Evolutionary conservation across 441 rosid species (phyloP).

Genomic region (Aleurites moluccanus): DNA sequence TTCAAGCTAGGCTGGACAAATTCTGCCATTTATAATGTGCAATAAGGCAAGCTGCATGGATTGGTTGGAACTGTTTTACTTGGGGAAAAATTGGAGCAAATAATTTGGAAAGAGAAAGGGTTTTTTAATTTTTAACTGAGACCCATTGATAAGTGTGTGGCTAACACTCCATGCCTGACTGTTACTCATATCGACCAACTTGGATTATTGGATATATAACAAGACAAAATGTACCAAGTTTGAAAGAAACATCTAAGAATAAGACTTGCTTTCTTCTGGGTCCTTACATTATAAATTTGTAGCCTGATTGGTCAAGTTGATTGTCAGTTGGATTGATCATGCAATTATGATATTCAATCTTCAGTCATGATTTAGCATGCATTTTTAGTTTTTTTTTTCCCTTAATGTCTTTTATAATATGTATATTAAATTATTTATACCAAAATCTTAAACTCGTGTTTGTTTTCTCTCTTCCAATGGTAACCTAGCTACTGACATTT

Average conservation of each 20-base stretch:
- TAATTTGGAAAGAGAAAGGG: constrained; percentile 21
- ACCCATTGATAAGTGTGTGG: constrained; percentile 18
- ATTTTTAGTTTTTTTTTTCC: neutral
- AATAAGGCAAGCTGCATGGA: constrained; percentile 37
- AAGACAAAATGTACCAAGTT: constrained; percentile 20
- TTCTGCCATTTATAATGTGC: constrained; percentile 16
- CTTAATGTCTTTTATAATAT: no score
- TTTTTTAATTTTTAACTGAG: constrained; percentile 2
- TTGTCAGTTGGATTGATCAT: neutral
- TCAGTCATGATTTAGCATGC: neutral
- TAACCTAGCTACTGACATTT: no score
- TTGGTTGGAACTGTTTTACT: constrained; percentile 27
- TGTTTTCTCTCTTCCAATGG: no score
- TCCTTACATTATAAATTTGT: constrained; percentile 13
- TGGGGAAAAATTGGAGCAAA: constrained; percentile 8
- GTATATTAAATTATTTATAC: no score
- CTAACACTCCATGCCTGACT: constrained; percentile 27
- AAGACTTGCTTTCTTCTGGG: constrained; percentile 5
- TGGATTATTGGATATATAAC: constrained; percentile 15
- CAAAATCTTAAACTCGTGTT: no score
- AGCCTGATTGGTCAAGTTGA: neutral
- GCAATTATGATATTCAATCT: neutral
- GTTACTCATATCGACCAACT: constrained; percentile 27
- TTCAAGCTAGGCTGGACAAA: constrained; percentile 41
- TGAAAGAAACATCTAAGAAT: neutral